Conservation (phyloP, 148 eudicot genomes). For the Rhododendron griersonianum region DNA sequence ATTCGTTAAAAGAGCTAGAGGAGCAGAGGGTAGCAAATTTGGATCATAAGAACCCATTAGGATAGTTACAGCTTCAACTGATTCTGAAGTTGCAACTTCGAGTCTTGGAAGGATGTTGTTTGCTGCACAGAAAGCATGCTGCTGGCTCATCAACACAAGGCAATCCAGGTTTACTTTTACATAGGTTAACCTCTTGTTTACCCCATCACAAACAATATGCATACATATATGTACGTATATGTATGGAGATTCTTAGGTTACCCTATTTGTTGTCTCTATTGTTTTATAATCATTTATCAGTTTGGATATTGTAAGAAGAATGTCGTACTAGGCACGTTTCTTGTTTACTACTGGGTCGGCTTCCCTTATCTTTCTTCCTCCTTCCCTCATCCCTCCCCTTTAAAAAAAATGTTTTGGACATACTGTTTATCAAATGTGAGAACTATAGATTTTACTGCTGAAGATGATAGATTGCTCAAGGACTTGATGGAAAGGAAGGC, state of each 20-base stretch:
- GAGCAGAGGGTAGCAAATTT: conserved; percentile 60
- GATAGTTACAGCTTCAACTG: conserved; percentile 70
- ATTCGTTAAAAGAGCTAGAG: conserved; percentile 72
- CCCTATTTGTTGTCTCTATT: neutral
- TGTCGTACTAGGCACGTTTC: neutral
- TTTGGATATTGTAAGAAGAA: neutral
- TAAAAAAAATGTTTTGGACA: neutral
- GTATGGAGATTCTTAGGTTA: neutral
- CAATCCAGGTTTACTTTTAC: conserved; percentile 48
- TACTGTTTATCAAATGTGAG: neutral
- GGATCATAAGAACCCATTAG: conserved; percentile 69
- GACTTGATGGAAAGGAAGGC: neutral
- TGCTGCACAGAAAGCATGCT: conserved; percentile 64
- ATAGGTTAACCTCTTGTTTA: neutral
- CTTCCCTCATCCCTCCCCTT: neutral
- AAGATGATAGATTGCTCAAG: neutral
- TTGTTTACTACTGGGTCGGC: neutral
- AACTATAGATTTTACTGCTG: neutral
- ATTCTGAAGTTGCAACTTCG: conserved; percentile 85
- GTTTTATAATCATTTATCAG: neutral
- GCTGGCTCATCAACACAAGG: conserved; percentile 82
- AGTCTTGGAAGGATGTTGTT: conserved; percentile 95
- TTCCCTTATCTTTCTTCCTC: neutral
- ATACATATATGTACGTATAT: neutral
- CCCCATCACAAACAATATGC: neutral